Conservation (phyloP, 192 early-diverging fungal species). For the Radiomyces spectabilis region DNA sequence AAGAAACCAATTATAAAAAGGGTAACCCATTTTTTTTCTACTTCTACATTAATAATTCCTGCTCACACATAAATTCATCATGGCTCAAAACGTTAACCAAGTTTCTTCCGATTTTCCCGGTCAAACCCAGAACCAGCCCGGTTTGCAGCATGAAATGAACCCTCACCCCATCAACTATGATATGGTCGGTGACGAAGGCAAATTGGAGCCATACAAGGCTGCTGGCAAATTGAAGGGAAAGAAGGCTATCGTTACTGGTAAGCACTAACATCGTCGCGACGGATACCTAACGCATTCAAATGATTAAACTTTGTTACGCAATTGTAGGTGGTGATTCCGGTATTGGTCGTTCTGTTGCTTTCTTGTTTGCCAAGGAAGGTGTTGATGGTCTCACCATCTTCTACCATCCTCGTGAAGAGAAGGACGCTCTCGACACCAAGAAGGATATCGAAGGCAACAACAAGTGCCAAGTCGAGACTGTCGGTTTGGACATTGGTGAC, state of each 20-base stretch:
- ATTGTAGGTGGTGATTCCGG: constrained; percentile 30
- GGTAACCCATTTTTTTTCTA: too few species aligned
- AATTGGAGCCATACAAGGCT: constrained; percentile 28
- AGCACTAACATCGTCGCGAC: background rate
- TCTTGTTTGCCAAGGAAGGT: constrained; percentile 36
- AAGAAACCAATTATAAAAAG: too few species aligned
- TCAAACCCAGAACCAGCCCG: constrained; percentile 31
- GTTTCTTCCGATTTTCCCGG: too few species aligned
- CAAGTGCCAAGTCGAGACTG: background rate
- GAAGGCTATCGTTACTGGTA: constrained; percentile 32
- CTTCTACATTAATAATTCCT: too few species aligned
- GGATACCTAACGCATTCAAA: background rate
- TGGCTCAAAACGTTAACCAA: too few species aligned
- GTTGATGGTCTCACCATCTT: constrained; percentile 33
- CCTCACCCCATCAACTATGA: constrained; percentile 15
- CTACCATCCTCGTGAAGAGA: constrained; percentile 28
- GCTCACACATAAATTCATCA: too few species aligned
- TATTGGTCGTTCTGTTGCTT: constrained; percentile 38
- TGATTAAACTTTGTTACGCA: background rate
- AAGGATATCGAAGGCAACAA: constrained; percentile 5
- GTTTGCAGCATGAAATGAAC: constrained; percentile 29
- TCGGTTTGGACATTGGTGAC: constrained; percentile 19
- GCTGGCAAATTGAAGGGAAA: constrained; percentile 33
- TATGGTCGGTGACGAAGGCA: background rate
- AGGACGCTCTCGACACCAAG: constrained; percentile 34